These are phyloP conservation scores for Lactarius hatsudake DNA, from an alignment of 768 basidiomycete genomes.

Conservation along the genomic window DNA sequence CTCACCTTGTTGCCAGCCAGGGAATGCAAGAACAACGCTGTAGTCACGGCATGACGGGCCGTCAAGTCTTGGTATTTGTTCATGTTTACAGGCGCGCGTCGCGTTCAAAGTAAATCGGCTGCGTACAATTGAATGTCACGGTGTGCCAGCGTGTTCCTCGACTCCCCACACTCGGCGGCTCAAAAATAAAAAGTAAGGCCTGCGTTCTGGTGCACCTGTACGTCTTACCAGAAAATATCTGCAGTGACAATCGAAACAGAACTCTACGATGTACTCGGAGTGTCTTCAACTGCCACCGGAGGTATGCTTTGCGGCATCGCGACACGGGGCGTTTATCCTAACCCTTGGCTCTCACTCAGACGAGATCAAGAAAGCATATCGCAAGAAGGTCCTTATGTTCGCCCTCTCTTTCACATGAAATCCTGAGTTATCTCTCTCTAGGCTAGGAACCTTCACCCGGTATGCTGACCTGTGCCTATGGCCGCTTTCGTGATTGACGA, in stretches of 20 bases:
- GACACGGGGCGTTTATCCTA: constrained; percentile 21
- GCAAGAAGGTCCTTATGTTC: constrained; percentile 66
- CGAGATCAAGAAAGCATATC: constrained; percentile 94
- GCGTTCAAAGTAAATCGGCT: not conserved
- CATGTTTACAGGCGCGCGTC: constrained; percentile 12
- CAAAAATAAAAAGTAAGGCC: constrained; percentile 6
- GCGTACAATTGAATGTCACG: not conserved
- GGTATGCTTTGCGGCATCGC: constrained; percentile 43
- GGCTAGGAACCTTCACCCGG: constrained; percentile 89
- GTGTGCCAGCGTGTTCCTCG: constrained; percentile 1
- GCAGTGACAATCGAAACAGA: constrained; percentile 74
- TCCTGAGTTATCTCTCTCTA: constrained; percentile 35
- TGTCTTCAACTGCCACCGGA: constrained; percentile 65
- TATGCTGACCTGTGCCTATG: constrained; percentile 38
- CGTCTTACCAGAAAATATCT: not conserved
- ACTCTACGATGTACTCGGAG: constrained; percentile 83
- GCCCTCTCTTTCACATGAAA: constrained; percentile 25
- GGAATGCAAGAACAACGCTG: no score
- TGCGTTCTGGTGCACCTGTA: not conserved
- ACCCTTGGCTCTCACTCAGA: constrained; percentile 39
- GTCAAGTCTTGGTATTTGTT: constrained; percentile 7
- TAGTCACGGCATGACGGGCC: not conserved
- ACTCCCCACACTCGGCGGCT: not conserved
- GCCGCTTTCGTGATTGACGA: constrained; percentile 8
- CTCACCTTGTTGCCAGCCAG: constrained; percentile 22